Conservation (phyloP, 768 basidiomycete species). For the Naganishia kalamii region DNA sequence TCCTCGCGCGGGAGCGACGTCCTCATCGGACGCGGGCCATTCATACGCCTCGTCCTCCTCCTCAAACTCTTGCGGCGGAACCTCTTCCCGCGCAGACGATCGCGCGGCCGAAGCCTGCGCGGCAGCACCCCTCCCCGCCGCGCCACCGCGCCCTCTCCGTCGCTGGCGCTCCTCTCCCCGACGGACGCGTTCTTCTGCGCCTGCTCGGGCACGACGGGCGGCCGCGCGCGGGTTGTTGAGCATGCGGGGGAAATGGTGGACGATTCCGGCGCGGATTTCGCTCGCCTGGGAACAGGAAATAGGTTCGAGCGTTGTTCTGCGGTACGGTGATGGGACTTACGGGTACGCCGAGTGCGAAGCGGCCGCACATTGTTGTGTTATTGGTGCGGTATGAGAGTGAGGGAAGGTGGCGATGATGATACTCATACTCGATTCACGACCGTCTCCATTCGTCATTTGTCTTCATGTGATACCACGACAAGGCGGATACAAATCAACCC, state of each 20-base stretch:
- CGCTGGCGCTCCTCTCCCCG: slow-evolving; percentile 4
- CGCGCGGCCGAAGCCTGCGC: neutral
- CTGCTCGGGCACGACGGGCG: neutral
- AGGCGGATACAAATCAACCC: neutral
- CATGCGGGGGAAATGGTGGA: slow-evolving; percentile 7
- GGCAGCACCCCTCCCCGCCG: neutral
- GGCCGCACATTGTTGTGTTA: slow-evolving; percentile 15
- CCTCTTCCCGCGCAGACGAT: neutral
- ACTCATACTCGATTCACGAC: neutral
- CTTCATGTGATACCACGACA: neutral
- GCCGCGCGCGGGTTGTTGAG: neutral
- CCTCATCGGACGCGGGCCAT: neutral
- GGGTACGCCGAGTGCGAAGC: slow-evolving; percentile 20
- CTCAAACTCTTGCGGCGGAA: neutral
- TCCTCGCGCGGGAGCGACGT: neutral
- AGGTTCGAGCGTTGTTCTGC: neutral
- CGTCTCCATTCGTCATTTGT: neutral
- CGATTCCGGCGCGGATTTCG: slow-evolving; percentile 11
- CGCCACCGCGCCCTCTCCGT: neutral
- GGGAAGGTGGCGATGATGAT: neutral
- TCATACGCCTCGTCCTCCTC: neutral
- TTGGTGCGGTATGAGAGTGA: neutral
- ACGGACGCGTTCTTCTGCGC: neutral
- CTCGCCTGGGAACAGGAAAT: neutral
- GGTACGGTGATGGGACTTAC: neutral